Evolutionary conservation across 306 rosid genomes (phyloP), one percentile per base, ranked within the genome.

Genomic region (Lagenaria siceraria): DNA sequence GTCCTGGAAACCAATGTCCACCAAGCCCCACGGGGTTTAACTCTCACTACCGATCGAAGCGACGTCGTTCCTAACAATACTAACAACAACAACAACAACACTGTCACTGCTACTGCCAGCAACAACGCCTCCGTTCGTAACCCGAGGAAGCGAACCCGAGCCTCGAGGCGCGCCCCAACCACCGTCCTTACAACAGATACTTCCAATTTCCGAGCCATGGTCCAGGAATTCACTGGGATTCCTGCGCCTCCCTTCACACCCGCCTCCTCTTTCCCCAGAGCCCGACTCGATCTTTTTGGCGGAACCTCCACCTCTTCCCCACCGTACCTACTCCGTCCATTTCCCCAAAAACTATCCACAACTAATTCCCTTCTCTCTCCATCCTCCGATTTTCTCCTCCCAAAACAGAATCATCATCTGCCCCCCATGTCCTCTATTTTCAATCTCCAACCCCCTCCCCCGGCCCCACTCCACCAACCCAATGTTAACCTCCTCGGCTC

Each of bases 181-280:
- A 96, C 99, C 0, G 97, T 96, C 3, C 80, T 96, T 5, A 96
- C 93, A 3, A 96, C 99, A 1, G 97, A 92, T 85, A 96, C 99
- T 21, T 77, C 93, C 0, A 96, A 96, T 86, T 96, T 96, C 85
- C 75, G 99, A 87, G 97, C 99, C 84, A 96, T 96, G 99, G 99
- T 96, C 78, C 99, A 96, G 72, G 98, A 96, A 83, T 96, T 96
- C 78, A 96, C 99, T 14, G 99, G 99, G 46, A 92, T 96, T 38
- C 99, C 99, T 8, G 93, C 97, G 7, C 98, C 90, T 0, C 98
- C 99, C 6, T 96, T 96, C 79, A 63, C 76, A 2, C 40, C 92
- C 3, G 85, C 91, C 4, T 89, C 97, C 2, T 73, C 88, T 43
- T 90, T 92, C 72, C 85, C 91, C 4, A 81, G 98, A 79, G 83